Conservation (phyloP, 1,139 yeast genomes). For the Sugiyamaella neomexicana region DNA sequence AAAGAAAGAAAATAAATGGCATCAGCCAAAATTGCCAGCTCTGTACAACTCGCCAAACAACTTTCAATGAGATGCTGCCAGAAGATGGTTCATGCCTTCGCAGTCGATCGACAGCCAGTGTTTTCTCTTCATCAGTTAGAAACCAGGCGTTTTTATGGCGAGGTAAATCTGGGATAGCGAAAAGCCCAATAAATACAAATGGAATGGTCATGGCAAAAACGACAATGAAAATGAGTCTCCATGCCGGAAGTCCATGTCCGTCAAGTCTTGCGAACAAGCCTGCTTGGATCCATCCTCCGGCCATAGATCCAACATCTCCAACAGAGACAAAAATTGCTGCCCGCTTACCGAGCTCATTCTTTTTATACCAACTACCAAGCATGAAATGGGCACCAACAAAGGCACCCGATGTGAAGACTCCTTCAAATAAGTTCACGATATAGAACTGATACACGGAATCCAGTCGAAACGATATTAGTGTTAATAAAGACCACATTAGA, state of each 20-base stretch:
- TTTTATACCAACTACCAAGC: conserved; percentile 61
- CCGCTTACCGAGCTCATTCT: conserved; percentile 58
- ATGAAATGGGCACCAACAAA: conserved; percentile 61
- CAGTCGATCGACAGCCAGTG: conserved; percentile 19
- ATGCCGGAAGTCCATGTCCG: conserved; percentile 55
- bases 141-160: conserved; percentile 23
- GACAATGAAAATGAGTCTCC: conserved; percentile 70
- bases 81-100: conserved; percentile 10
- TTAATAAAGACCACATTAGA: conserved; percentile 63
- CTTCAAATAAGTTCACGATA: conserved; percentile 59
- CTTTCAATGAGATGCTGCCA: conserved; percentile 3
- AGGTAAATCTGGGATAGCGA: conserved; percentile 22
- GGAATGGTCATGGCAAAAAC: conserved; percentile 34
- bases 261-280: conserved; percentile 54
- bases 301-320: conserved; percentile 40
- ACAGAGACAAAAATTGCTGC: conserved; percentile 50
- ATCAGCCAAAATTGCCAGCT: conserved; percentile 24
- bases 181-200: conserved; percentile 19
- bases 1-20: conserved; percentile 23
- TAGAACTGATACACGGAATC: conserved; percentile 51
- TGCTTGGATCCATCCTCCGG: conserved; percentile 46
- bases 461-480: conserved; percentile 55
- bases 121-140: conserved; percentile 22
- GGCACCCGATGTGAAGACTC: conserved; percentile 62
- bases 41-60: conserved; percentile 10